These are phyloP conservation scores for Arthrobotrys conoides DNA, from an alignment of 2,329 filamentous ascomycete genomes.

Conservation along the genomic window DNA sequence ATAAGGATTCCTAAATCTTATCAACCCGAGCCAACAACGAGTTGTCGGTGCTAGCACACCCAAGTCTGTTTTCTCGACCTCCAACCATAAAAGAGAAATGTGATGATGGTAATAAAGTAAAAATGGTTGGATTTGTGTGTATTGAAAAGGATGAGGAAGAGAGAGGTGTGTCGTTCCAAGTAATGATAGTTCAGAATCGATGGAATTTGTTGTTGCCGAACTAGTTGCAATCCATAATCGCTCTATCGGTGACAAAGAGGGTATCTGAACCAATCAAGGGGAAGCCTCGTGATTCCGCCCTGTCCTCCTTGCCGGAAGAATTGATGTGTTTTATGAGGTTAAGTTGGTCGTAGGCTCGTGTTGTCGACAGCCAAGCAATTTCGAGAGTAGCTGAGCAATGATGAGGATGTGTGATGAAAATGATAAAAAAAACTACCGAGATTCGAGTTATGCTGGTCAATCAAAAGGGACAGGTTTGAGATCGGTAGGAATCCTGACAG, in stretches of 20 bases:
- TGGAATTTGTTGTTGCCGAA: conserved; percentile 17
- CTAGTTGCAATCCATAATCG: conserved; percentile 51
- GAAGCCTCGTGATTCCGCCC: conserved; percentile 20
- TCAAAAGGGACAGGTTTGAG: conserved; percentile 21
- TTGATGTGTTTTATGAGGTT: background rate
- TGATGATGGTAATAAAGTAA: background rate
- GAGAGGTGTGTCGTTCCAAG: background rate
- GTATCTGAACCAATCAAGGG: conserved; percentile 19
- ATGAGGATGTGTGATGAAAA: background rate
- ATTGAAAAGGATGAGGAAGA: background rate
- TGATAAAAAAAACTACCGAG: conserved; percentile 1
- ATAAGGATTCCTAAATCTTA: conserved; percentile 49
- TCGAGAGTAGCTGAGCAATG: background rate
- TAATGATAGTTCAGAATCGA: background rate
- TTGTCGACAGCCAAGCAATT: background rate
- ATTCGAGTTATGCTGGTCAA: conserved; percentile 6
- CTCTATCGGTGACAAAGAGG: conserved; percentile 24
- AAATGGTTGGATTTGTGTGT: conserved; percentile 2
- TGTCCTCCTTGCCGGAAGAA: background rate
- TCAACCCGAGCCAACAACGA: conserved; percentile 59
- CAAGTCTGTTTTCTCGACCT: conserved; percentile 12
- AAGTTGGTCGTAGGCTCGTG: background rate
- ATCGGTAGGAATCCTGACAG: conserved; percentile 9
- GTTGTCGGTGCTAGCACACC: conserved; percentile 55
- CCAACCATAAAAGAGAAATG: conserved; percentile 55